A percentile compares a stretch with the other conserved stretches of the same genome.
phyloP scores from a whole-genome alignment of 768 basidiomycete species.

The Auricularia heimuer region DNA sequence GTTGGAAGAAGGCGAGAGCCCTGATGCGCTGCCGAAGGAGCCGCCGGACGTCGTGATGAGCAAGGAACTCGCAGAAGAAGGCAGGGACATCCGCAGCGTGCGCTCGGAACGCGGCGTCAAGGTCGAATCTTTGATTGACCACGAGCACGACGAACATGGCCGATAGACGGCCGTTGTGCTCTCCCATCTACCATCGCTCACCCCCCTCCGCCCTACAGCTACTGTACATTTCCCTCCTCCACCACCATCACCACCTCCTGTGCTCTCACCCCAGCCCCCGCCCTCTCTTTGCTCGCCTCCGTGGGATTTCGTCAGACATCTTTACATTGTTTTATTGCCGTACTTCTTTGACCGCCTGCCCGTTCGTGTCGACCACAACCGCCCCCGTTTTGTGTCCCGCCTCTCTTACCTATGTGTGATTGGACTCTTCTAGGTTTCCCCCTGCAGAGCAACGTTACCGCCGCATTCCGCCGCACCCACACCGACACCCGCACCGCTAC shows the following conservation, averaged over 20 bases:
- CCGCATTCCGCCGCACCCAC: background rate
- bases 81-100: slow-evolving; percentile 80
- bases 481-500: background rate
- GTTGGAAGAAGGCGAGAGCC: slow-evolving; percentile 62
- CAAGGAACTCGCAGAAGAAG: slow-evolving; percentile 78
- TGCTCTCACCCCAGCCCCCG: background rate
- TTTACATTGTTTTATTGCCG: background rate
- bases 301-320: background rate
- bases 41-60: slow-evolving; percentile 38
- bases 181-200: background rate
- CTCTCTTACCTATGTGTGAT: background rate
- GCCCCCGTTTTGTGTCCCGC: background rate
- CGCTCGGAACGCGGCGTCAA: slow-evolving; percentile 67
- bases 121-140: slow-evolving; percentile 38
- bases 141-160: background rate
- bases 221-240: background rate
- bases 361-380: background rate
- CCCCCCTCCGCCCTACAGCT: background rate
- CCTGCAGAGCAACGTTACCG: background rate
- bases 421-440: background rate
- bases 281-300: background rate
- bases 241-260: background rate
- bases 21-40: slow-evolving; percentile 28
- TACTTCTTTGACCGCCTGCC: background rate
- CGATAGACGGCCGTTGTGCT: background rate